A percentile compares a stretch with the other conserved stretches of the same genome.
phyloP scores from a whole-genome alignment of 257 asterid species.

The Solanum bukasovii region DNA sequence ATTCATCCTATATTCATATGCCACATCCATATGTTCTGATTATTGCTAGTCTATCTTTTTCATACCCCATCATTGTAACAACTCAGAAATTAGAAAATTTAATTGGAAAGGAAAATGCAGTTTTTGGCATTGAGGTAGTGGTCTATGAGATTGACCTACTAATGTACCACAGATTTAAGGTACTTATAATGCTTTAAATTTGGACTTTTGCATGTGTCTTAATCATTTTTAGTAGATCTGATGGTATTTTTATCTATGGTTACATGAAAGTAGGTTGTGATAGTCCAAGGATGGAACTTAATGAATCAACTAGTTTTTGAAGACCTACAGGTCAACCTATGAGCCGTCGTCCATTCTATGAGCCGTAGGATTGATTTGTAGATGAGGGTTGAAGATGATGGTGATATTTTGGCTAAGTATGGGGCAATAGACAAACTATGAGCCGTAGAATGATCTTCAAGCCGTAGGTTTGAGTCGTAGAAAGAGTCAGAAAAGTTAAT shows the following conservation, averaged over 20 bases:
- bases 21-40: neutral
- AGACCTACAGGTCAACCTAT: neutral
- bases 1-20: neutral
- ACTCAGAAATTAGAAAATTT: neutral
- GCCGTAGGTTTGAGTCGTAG: neutral
- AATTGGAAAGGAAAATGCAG: neutral
- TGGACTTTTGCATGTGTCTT: neutral
- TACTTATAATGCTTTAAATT: neutral
- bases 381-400: neutral
- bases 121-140: neutral
- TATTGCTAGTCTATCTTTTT: neutral
- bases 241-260: neutral
- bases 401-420: neutral
- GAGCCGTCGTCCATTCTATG: neutral
- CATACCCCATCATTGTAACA: neutral
- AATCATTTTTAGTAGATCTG: neutral
- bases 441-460: neutral
- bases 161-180: neutral
- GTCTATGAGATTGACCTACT: neutral
- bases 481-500: neutral
- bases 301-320: neutral
- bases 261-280: neutral
- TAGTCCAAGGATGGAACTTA: neutral
- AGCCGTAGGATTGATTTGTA: neutral
- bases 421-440: neutral